A percentile compares a stretch with the other conserved stretches of the same genome.
Conservation (phyloP, 108 stramenopile genomes). For the Nitzschia sp. region DNA sequence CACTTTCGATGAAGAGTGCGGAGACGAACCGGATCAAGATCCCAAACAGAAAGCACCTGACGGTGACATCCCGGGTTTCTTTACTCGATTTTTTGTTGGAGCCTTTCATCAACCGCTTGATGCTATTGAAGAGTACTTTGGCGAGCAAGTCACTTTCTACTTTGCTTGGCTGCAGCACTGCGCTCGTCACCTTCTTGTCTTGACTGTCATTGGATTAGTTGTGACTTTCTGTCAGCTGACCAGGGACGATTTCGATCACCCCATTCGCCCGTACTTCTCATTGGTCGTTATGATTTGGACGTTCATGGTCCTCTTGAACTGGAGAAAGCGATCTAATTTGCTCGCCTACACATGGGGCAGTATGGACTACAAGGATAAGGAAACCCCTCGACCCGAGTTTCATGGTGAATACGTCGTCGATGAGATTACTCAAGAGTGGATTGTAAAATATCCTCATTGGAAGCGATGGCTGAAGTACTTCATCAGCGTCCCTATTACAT, state of each 20-base stretch:
- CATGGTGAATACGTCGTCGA: conserved; percentile 69
- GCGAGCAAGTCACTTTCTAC: conserved; percentile 97
- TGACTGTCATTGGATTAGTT: conserved; percentile 71
- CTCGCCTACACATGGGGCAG: conserved; percentile 92
- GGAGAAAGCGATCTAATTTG: conserved; percentile 82
- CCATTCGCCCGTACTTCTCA: conserved; percentile 70
- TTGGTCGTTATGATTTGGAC: conserved; percentile 93
- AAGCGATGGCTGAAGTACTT: conserved; percentile 81
- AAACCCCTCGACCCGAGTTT: conserved; percentile 91
- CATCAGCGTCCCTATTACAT: conserved; percentile 82
- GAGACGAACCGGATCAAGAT: not conserved
- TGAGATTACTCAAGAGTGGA: conserved; percentile 80
- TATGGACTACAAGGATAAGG: conserved; percentile 89
- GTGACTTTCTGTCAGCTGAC: conserved; percentile 68
- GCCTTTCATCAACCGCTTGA: conserved; percentile 90
- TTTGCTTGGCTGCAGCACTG: conserved; percentile 97
- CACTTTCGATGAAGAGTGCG: conserved; percentile 13
- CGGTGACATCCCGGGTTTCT: conserved; percentile 46
- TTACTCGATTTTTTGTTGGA: conserved; percentile 76
- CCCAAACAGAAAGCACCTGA: not conserved
- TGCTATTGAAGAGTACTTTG: conserved; percentile 95
- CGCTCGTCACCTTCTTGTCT: conserved; percentile 77
- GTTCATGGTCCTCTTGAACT: conserved; percentile 88
- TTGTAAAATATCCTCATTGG: conserved; percentile 84
- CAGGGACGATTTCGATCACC: conserved; percentile 72